These are phyloP conservation scores for Fusarium pseudoanthophilum DNA, from an alignment of 2,329 filamentous ascomycete genomes.

Conservation along the genomic window DNA sequence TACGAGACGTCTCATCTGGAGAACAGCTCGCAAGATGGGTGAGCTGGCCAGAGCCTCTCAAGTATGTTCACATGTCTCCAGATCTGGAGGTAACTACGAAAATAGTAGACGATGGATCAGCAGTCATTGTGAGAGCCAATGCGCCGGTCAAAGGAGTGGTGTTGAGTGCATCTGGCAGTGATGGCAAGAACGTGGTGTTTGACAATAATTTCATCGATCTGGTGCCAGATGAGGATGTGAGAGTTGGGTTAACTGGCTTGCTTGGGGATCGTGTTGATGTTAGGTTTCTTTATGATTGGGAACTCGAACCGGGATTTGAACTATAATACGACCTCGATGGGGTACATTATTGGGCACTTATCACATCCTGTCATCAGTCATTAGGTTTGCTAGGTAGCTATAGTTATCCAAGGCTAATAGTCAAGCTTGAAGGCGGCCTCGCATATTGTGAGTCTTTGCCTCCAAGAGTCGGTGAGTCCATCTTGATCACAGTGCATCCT, in stretches of 20 bases:
- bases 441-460: neutral
- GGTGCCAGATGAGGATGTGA: neutral
- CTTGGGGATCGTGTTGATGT: rapidly evolving
- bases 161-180: neutral
- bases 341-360: rapidly evolving
- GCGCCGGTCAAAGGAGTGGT: neutral
- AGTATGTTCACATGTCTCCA: neutral
- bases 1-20: neutral
- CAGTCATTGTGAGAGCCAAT: neutral
- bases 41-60: conserved; percentile 5
- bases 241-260: rapidly evolving
- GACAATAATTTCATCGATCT: neutral
- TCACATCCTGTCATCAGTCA: rapidly evolving
- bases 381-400: rapidly evolving
- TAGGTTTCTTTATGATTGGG: conserved; percentile 17
- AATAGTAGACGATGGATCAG: neutral
- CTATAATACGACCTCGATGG: rapidly evolving
- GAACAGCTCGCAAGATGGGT: neutral
- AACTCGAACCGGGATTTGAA: neutral
- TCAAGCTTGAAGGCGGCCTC: neutral
- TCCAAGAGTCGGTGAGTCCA: neutral
- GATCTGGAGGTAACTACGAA: rapidly evolving
- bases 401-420: rapidly evolving
- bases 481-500: neutral
- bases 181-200: neutral